Conservation (phyloP, 2,329 filamentous ascomycete genomes). For the Exophiala alcalophila region DNA sequence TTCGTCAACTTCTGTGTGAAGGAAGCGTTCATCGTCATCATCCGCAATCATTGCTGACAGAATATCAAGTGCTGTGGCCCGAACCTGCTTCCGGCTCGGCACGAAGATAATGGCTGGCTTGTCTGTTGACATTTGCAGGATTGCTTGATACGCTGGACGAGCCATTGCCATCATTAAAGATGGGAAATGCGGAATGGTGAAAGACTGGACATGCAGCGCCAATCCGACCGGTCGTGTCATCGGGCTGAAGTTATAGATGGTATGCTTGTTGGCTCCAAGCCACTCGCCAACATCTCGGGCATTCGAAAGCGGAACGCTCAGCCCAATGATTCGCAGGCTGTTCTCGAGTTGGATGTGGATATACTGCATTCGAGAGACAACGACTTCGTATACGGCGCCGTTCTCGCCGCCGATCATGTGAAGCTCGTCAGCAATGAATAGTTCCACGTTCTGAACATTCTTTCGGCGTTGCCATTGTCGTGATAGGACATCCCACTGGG, state of each 20-base stretch:
- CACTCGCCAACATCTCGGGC: slow-evolving; percentile 93
- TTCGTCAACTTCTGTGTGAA: slow-evolving; percentile 79
- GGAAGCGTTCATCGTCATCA: slow-evolving; percentile 88
- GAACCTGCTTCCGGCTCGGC: slow-evolving; percentile 87
- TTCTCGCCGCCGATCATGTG: slow-evolving; percentile 84
- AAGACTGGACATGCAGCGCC: slow-evolving; percentile 92
- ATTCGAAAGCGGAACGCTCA: slow-evolving; percentile 90
- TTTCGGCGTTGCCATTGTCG: slow-evolving; percentile 95
- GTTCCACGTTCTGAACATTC: slow-evolving; percentile 83
- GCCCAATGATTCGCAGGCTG: slow-evolving; percentile 78
- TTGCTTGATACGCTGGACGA: slow-evolving; percentile 84
- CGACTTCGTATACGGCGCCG: slow-evolving; percentile 90
- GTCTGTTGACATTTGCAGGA: slow-evolving; percentile 81
- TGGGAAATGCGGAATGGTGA: slow-evolving; percentile 92
- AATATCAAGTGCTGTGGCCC: slow-evolving; percentile 80
- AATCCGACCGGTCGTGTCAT: slow-evolving; percentile 83
- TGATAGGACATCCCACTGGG: slow-evolving; percentile 94
- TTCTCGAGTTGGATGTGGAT: slow-evolving; percentile 86
- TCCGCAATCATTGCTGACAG: slow-evolving; percentile 83
- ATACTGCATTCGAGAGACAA: slow-evolving; percentile 97
- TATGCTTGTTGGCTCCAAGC: slow-evolving; percentile 97
- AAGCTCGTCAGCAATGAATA: slow-evolving; percentile 93
- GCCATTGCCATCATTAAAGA: slow-evolving; percentile 99
- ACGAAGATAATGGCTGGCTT: slow-evolving; percentile 92
- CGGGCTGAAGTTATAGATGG: slow-evolving; percentile 97